Base-by-base conservation (phyloP, 306 rosid genomes). In the Quillaja saponaria region DNA sequence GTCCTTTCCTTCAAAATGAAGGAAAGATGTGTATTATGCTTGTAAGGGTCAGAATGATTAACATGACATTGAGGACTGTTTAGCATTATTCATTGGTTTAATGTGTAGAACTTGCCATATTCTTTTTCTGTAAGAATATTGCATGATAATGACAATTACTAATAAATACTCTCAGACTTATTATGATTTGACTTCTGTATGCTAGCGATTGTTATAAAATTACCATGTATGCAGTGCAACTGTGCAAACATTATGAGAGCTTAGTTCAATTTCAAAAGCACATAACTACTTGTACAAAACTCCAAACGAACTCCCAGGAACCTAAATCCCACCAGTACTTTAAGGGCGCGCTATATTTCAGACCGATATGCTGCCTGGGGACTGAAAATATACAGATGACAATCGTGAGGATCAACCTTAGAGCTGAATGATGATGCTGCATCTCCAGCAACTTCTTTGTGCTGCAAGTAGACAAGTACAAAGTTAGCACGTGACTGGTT, bases 341-440 rank as follows among this genome's bases (percentile, higher is more conserved):
- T 71, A 45, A 61, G 49, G 59, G 58, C 40, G 76, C 40, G n/a
- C 66, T 76, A 85, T 58, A 34, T 45, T 41, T 11, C 80, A 42
- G 73, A 15, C 64, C 40, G 75, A 56, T 71, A 71, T 17, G 54
- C 51, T 1, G 65, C 69, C 61, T 55, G 64, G 28, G 90, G 96
- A 13, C 80, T 83, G 58, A 92, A 76, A 50, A 80, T 67, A 65
- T 81, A 89, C 64, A 89, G 34, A 3, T 71, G 58, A 74, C 76
- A 71, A 62, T 75, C 87, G 6, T 92, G 99, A 64, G 86, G 63
- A 16, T 81, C 82, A 45, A 92, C 95, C 53, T 1, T 56, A 44
- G 87, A 82, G 66, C 86, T 63, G 54, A 85, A 89, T n/a, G 89
- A 80, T 34, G 88, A 81, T 55, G 81, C 86, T 6, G 80, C 95